Evolutionary conservation across 441 rosid species (phyloP), one percentile per base, ranked within the genome.

Genomic region (Erodium moschatum): DNA sequence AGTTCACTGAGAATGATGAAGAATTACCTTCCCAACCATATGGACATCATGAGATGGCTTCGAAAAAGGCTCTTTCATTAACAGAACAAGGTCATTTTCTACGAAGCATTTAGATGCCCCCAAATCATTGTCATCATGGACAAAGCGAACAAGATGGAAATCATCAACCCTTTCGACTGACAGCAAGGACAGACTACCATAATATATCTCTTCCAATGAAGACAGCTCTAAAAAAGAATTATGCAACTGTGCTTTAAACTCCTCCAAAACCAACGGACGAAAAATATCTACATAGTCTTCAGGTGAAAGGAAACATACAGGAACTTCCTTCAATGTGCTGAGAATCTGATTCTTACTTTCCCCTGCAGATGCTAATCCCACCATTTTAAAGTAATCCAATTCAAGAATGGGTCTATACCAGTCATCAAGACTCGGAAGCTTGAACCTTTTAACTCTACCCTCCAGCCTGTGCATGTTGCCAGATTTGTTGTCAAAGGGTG

Each of bases 131-230:
- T 83, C 96, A 40, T 92, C 98, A 71, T 90, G 96, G 70, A 92
- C 88, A 83, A 90, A 92, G 66, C 98, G 98, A 75, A 90, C 87
- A 79, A 90, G 87, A 81, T 95, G 99, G 74, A 95, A 95, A 68
- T 92, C 96, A 67, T 95, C 99, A 81, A 95, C 86, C 78, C 99
- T 89, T 83, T 95, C 98, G 78, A 95, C 87, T 24, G 98, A 89
- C 70, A 95, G 72, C 75, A 92, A 94, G 35, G 99, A 95, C 58
- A 95, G 71, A 78, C 75, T 79, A 27, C 99, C 96, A 76, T 71
- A 89, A 74, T 82, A 87, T 73, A 89, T 80, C 63, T 95, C 98
- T 64, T 85, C 96, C 89, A 80, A 80, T 64, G 99, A 92, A 60
- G 97, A 88, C 83, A 87, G 81, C 78, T 92, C 97, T 70, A 81